A percentile compares a stretch with the other conserved stretches of the same genome.
These are phyloP conservation scores for Moesziomyces sp. DNA, from an alignment of 1,284 basidiomycete genomes.

Conservation along the genomic window DNA sequence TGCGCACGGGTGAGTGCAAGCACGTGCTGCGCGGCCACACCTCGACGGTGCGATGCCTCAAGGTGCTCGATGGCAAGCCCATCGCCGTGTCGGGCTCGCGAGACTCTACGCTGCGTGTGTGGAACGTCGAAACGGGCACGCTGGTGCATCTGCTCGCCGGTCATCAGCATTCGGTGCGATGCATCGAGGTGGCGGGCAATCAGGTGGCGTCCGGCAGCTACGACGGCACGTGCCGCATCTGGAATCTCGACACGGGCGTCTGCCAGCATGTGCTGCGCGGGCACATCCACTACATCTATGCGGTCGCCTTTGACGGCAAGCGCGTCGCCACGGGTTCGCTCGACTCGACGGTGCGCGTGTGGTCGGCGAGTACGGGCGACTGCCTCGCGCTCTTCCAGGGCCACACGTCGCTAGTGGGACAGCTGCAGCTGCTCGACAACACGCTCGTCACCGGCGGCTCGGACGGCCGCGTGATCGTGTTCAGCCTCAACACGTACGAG, in stretches of 20 bases:
- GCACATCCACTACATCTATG: conserved; percentile 91
- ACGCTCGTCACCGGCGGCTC: conserved; percentile 89
- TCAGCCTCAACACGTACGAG: conserved; percentile 76
- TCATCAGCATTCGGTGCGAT: conserved; percentile 84
- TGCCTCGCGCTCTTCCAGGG: conserved; percentile 88
- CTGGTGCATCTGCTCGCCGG: conserved; percentile 79
- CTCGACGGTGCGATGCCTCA: conserved; percentile 90
- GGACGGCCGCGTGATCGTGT: conserved; percentile 92
- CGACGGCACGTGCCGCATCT: conserved; percentile 74
- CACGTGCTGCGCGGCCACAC: conserved; percentile 85
- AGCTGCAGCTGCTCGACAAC: conserved; percentile 81
- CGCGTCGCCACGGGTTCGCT: conserved; percentile 87
- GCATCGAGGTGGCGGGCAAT: conserved; percentile 85
- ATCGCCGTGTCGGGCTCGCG: conserved; percentile 90
- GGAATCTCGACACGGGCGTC: conserved; percentile 69
- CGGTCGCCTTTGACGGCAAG: conserved; percentile 89
- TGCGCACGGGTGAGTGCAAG: conserved; percentile 82
- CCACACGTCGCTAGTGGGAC: conserved; percentile 93
- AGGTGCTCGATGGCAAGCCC: conserved; percentile 85
- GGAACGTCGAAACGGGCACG: conserved; percentile 86
- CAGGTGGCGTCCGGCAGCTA: conserved; percentile 88
- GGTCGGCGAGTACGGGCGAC: conserved; percentile 74
- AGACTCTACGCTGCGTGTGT: conserved; percentile 81
- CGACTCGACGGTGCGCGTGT: conserved; percentile 66
- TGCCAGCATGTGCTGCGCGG: conserved; percentile 87